Percentiles rank a stretch among this genome's conserved stretches.
Conservation (phyloP, 176 grass and related monocot genomes). For the Otatea glauca region DNA sequence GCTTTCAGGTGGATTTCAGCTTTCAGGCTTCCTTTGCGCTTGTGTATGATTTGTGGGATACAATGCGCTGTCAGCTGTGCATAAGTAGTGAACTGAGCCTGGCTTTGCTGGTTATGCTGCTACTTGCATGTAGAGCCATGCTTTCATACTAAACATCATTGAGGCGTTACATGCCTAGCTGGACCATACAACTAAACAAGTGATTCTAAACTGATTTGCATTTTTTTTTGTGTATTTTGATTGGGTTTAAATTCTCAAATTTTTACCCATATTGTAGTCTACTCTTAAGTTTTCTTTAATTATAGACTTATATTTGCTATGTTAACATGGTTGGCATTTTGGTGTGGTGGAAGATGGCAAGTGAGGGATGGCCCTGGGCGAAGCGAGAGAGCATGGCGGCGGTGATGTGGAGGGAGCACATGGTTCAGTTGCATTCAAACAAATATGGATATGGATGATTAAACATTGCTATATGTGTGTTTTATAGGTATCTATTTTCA, state of each 20-base stretch:
- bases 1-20: too few species aligned
- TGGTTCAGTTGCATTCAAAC: too few species aligned
- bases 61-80: background rate
- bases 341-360: constrained; percentile 82
- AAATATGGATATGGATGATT: too few species aligned
- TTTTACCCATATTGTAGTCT: background rate
- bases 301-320: background rate
- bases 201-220: too few species aligned
- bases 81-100: constrained; percentile 27
- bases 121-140: constrained; percentile 10
- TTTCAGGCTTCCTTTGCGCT: too few species aligned
- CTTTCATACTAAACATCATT: background rate
- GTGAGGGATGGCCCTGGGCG: constrained; percentile 74
- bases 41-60: too few species aligned
- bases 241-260: background rate
- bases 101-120: constrained; percentile 6
- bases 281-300: background rate
- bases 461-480: too few species aligned
- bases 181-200: background rate
- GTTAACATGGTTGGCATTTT: constrained; percentile 30
- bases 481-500: too few species aligned
- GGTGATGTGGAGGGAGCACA: constrained; percentile 73
- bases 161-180: constrained; percentile 2
- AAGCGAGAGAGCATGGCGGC: constrained; percentile 80
- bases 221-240: background rate